Percentiles rank a stretch among this genome's conserved stretches.
Evolutionary conservation across 257 asterid species (phyloP).

Genomic region (Solanum okadae): DNA sequence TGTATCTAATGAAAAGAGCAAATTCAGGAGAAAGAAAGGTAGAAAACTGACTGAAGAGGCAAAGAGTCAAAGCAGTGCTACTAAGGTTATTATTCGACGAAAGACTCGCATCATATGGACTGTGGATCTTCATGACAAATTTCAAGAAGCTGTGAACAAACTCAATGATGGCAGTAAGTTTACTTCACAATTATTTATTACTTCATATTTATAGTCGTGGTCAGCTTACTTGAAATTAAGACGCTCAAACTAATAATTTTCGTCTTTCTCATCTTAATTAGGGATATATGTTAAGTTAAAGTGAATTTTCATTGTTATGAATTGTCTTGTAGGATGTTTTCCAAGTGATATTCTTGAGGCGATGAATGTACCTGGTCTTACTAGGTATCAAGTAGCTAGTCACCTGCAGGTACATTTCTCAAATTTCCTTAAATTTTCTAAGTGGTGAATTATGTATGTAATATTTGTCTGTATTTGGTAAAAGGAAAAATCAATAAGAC

Average conservation of each 20-base stretch:
- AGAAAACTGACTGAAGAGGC: background rate
- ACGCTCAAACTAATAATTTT: too few species aligned
- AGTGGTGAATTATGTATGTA: background rate
- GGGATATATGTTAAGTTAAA: background rate
- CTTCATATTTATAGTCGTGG: background rate
- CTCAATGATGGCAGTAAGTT: slow-evolving; percentile 27
- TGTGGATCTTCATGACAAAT: background rate
- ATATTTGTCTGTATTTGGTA: background rate
- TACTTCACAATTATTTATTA: background rate
- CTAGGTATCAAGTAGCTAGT: background rate
- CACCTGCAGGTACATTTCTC: background rate
- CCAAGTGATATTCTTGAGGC: fast-evolving
- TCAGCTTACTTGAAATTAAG: background rate
- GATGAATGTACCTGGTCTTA: background rate
- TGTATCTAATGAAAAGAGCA: background rate
- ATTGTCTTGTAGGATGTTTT: background rate
- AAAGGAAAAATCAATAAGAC: background rate
- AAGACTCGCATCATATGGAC: slow-evolving; percentile 1
- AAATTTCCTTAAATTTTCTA: background rate
- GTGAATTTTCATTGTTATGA: background rate
- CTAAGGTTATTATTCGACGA: too few species aligned
- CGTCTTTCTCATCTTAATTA: too few species aligned
- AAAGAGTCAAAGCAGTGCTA: background rate
- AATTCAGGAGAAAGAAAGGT: too few species aligned
- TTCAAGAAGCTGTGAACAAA: background rate